Evolutionary conservation across 208 protist species (phyloP).

Genomic region (Vickermania ingenoplastis): DNA sequence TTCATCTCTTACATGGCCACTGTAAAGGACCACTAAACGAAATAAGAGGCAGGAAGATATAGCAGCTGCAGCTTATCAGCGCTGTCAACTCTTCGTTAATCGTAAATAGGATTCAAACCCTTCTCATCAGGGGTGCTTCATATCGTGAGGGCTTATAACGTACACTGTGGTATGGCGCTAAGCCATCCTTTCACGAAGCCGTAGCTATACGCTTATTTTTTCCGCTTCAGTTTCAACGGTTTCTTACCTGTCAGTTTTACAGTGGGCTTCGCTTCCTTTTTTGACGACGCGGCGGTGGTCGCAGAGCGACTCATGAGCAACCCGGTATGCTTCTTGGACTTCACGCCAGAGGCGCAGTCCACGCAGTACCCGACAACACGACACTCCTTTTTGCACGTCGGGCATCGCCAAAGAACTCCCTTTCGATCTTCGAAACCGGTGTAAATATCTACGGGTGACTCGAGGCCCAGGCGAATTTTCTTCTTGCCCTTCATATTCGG

Average conservation of each 20-base stretch:
- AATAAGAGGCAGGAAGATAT: too few relatives aligned
- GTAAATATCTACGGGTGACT: constrained; percentile 78
- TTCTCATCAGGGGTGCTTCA: too few relatives aligned
- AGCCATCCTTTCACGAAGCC: too few relatives aligned
- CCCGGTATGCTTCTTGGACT: constrained; percentile 46
- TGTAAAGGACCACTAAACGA: too few relatives aligned
- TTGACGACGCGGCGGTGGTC: constrained; percentile 21
- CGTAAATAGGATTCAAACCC: too few relatives aligned
- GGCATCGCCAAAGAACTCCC: constrained; percentile 77
- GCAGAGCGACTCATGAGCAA: constrained; percentile 37
- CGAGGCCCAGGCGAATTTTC: constrained; percentile 84
- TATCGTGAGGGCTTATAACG: too few relatives aligned
- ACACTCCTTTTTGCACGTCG: constrained; percentile 50
- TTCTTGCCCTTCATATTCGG: constrained; percentile 86
- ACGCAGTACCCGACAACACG: constrained; percentile 82
- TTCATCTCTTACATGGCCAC: too few relatives aligned
- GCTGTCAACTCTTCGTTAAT: too few relatives aligned
- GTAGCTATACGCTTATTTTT: too few relatives aligned
- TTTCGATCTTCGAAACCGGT: constrained; percentile 74
- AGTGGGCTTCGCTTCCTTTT: constrained; percentile 12
- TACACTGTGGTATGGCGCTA: too few relatives aligned
- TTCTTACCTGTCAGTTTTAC: constrained; percentile 20
- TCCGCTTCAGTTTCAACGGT: constrained; percentile 46
- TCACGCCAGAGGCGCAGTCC: constrained; percentile 60
- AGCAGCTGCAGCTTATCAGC: too few relatives aligned